Percentiles rank a stretch among this genome's conserved stretches.
phyloP scores from a whole-genome alignment of 148 eudicot genomes.

The Polygonum maritimum region DNA sequence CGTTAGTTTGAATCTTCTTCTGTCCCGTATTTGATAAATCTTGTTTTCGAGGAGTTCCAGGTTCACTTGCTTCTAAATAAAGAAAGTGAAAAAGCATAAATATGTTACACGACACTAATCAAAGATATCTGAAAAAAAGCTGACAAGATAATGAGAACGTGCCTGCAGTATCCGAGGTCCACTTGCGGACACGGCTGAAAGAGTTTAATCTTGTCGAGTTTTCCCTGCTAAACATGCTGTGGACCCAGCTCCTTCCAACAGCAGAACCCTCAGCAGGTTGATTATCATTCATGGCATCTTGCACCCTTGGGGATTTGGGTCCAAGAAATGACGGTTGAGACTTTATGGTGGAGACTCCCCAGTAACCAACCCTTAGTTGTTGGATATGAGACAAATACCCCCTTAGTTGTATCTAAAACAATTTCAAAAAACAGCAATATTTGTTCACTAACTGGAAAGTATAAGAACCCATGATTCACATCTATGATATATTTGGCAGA shows the following conservation, averaged over 20 bases:
- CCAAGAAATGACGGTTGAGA: conserved; percentile 53
- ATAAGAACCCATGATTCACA: neutral
- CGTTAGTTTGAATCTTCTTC: conserved; percentile 66
- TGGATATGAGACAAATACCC: conserved; percentile 40
- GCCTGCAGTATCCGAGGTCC: conserved; percentile 40
- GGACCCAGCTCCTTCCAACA: conserved; percentile 86
- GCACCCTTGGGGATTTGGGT: conserved; percentile 55
- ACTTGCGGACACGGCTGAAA: conserved; percentile 52
- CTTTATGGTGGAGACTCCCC: conserved; percentile 73
- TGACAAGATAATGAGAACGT: conserved; percentile 8
- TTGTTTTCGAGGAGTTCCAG: conserved; percentile 54
- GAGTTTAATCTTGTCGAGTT: conserved; percentile 41
- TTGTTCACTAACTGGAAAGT: neutral
- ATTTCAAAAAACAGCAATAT: conserved; percentile 8
- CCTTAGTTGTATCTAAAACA: conserved; percentile 41
- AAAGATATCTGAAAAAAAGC: conserved; percentile 4
- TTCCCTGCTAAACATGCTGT: conserved; percentile 92
- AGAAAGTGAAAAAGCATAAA: neutral
- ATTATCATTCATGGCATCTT: conserved; percentile 44
- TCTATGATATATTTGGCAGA: neutral
- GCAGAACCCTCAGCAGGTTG: conserved; percentile 79
- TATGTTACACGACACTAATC: neutral
- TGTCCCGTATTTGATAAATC: conserved; percentile 57
- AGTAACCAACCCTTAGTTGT: conserved; percentile 56
- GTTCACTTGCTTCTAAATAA: conserved; percentile 45